A percentile compares a stretch with the other conserved stretches of the same genome.
These are phyloP conservation scores for Erodium maritimum DNA, from an alignment of 345 rosid species.

Conservation along the genomic window DNA sequence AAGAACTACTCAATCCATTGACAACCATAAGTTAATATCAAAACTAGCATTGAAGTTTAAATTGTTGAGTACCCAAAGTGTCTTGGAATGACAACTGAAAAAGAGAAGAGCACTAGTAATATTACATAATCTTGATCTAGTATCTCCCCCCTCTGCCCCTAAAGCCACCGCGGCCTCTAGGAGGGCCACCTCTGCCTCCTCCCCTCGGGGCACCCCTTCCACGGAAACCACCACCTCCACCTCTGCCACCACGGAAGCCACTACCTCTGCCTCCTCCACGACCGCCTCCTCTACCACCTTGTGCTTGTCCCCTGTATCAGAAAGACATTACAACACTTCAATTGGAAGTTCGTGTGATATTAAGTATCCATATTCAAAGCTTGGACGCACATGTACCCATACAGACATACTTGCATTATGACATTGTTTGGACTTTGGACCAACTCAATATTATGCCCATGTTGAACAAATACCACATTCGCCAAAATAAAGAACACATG, in stretches of 20 bases:
- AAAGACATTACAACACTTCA: background rate
- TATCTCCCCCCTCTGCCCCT: conserved; percentile 52
- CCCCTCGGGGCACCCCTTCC: conserved; percentile 71
- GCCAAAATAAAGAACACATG: background rate
- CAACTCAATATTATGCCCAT: too few species aligned
- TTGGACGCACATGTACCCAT: background rate
- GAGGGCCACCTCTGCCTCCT: conserved; percentile 54
- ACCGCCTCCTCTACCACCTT: conserved; percentile 32
- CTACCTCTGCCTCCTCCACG: conserved; percentile 30
- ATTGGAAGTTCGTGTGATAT: background rate
- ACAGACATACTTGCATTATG: too few species aligned
- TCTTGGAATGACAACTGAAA: conserved; percentile 7
- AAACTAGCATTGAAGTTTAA: background rate
- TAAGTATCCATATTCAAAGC: background rate
- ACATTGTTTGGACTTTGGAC: too few species aligned
- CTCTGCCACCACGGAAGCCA: conserved; percentile 25
- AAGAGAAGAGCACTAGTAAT: conserved; percentile 7
- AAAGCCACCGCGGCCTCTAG: conserved; percentile 47
- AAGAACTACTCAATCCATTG: background rate
- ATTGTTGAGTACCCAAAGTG: background rate
- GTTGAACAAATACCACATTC: background rate
- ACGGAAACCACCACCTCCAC: conserved; percentile 43
- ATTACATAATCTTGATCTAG: conserved; percentile 21
- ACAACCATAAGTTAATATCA: background rate
- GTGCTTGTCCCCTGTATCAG: conserved; percentile 32